Base-by-base conservation (phyloP, 2,329 filamentous ascomycete genomes). In the Tolypocladium endophyticum region DNA sequence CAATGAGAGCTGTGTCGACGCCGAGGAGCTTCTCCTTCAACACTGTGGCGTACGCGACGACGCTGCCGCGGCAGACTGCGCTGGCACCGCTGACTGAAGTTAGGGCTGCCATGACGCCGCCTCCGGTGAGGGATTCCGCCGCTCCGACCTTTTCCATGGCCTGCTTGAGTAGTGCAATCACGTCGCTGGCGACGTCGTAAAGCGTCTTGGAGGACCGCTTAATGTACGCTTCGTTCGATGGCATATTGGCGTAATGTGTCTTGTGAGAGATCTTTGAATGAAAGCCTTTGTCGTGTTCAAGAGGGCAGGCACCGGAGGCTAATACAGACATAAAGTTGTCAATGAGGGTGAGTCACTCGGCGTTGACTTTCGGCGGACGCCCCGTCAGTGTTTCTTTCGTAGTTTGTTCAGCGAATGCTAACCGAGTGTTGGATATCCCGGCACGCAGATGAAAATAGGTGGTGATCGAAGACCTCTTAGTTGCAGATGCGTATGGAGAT, bases 291-390 rank as follows among this genome's bases (percentile, higher is more conserved):
- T n/a, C n/a, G n/a, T n/a, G n/a, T n/a, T n/a, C n/a, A 64, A 62
- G 70, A 11, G 73, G 69, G 0, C 45, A 69, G 14, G 76, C 75
- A 0, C 79, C 80, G 0, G 75, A 78, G 33, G 68, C 69, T 3
- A 57, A 74, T 4, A 63, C 66, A n/a, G 74, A 74, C 0, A 73
- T 72, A 0, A 72, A 70, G n/a, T 74, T 50, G 65, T 67, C 3
- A 65, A 70, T 8, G 67, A 67, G 3, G 65, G 62, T 3, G 64
- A 62, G 45, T 23, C 33, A 36, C 61, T 58, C 2, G 68, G 68
- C 18, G 56, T 74, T 5, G 65, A 64, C 14, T 70, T 71, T 50
- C 63, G 68, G 62, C 69, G 73, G 59, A 67, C 64, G 33, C 73
- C 61, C 23, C 50, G 55, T 58, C 28, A 28, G 59, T 50, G 4